These are phyloP conservation scores for Corylus heterophylla DNA, from an alignment of 306 rosid species.

Conservation along the genomic window DNA sequence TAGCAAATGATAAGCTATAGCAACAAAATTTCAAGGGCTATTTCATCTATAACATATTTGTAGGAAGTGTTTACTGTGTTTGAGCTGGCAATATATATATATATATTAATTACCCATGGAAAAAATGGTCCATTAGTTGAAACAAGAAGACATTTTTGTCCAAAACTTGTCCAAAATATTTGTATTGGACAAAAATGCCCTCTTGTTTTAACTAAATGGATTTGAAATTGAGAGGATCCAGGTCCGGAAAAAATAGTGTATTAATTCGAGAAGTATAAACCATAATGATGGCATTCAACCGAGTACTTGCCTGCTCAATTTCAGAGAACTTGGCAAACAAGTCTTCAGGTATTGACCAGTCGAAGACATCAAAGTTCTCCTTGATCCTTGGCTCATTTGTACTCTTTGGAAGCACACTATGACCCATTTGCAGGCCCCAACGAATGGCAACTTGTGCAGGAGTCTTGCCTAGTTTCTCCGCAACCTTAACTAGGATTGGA, in stretches of 20 bases:
- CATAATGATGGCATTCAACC: not conserved
- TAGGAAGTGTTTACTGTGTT: not conserved
- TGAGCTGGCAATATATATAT: not conserved
- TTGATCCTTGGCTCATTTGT: constrained; percentile 65
- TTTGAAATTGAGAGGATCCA: too few relatives aligned
- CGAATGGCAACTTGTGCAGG: constrained; percentile 82
- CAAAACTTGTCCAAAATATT: too few relatives aligned
- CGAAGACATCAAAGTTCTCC: constrained; percentile 63
- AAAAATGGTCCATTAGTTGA: not conserved
- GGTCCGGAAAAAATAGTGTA: not conserved
- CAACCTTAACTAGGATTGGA: constrained; percentile 42
- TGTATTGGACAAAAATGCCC: too few relatives aligned
- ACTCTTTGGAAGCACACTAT: constrained; percentile 79
- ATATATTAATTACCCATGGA: not conserved
- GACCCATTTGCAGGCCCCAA: constrained; percentile 81
- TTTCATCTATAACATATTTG: not conserved
- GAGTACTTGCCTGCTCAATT: constrained; percentile 48
- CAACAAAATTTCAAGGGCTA: not conserved
- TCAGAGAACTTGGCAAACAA: constrained; percentile 44
- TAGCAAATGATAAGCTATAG: not conserved
- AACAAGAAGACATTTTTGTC: too few relatives aligned
- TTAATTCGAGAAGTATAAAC: not conserved
- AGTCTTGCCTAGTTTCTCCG: constrained; percentile 55
- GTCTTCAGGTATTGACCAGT: constrained; percentile 71
- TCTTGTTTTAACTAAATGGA: too few relatives aligned